These are phyloP conservation scores for Xylariaceae sp. DNA, from an alignment of 2,329 filamentous ascomycete species.

Conservation along the genomic window DNA sequence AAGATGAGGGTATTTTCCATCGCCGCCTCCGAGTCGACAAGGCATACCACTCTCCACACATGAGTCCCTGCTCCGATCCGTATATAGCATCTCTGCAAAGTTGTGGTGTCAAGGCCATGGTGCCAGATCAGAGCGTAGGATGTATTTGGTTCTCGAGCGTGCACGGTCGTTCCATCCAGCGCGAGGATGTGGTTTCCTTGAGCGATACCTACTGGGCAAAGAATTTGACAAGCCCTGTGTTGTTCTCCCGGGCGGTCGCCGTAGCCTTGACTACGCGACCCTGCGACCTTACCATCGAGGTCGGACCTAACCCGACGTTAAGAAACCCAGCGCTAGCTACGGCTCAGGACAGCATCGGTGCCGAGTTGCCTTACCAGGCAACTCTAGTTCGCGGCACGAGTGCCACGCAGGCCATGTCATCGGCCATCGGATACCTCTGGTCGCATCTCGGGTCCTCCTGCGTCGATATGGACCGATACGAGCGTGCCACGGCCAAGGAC, in stretches of 20 bases:
- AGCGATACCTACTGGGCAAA: conserved; percentile 33
- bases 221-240: conserved; percentile 35
- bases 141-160: conserved; percentile 10
- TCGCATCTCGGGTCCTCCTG: neutral
- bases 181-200: neutral
- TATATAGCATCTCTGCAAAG: conserved; percentile 9
- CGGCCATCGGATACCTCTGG: conserved; percentile 13
- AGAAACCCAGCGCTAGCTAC: conserved; percentile 22
- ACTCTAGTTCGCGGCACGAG: neutral
- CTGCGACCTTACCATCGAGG: conserved; percentile 31
- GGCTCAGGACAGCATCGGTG: neutral
- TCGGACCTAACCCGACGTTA: conserved; percentile 38
- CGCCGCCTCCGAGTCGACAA: conserved; percentile 31
- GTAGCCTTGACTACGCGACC: neutral
- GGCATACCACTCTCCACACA: conserved; percentile 17
- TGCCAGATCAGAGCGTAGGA: neutral
- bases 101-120: neutral
- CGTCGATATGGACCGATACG: neutral
- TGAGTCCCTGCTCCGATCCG: conserved; percentile 4
- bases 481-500: neutral
- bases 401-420: conserved; percentile 4
- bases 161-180: neutral
- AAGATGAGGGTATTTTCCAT: conserved; percentile 26
- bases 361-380: conserved; percentile 9
- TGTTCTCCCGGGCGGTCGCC: conserved; percentile 33